phyloP scores from a whole-genome alignment of 2,329 filamentous ascomycete species.

The Gnomoniopsis sp. region DNA sequence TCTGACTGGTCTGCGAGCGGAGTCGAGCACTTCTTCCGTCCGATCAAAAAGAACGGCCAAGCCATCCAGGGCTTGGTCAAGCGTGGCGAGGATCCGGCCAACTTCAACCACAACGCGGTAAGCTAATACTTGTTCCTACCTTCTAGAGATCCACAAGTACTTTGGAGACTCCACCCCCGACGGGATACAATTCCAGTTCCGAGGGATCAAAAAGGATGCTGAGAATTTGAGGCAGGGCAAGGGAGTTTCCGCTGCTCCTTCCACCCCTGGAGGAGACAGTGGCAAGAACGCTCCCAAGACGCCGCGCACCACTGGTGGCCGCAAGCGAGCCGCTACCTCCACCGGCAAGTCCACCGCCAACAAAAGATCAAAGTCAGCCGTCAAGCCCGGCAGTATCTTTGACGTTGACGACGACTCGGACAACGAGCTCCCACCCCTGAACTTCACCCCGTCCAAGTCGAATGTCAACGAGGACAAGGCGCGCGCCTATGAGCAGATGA shows the following conservation, averaged over 20 bases:
- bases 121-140: conserved; percentile 14
- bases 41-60: conserved; percentile 39
- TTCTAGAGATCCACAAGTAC: conserved; percentile 54
- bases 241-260: neutral
- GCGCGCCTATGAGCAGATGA: neutral
- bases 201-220: conserved; percentile 51
- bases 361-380: conserved; percentile 35
- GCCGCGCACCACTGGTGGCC: conserved; percentile 18
- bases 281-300: conserved; percentile 24
- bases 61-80: conserved; percentile 34
- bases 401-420: conserved; percentile 19
- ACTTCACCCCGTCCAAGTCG: neutral
- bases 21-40: conserved; percentile 51
- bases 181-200: conserved; percentile 61
- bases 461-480: neutral
- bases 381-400: conserved; percentile 36
- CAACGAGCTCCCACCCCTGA: conserved; percentile 8
- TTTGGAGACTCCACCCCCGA: conserved; percentile 56
- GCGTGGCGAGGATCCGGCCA: conserved; percentile 38
- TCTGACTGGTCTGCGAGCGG: conserved; percentile 45
- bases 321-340: conserved; percentile 15
- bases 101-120: conserved; percentile 29
- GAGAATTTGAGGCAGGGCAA: conserved; percentile 35
- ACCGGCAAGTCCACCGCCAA: conserved; percentile 9
- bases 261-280: neutral